Evolutionary conservation across 257 asterid genomes (phyloP), one percentile per base, ranked within the genome.

Genomic region (Solanum okadae): DNA sequence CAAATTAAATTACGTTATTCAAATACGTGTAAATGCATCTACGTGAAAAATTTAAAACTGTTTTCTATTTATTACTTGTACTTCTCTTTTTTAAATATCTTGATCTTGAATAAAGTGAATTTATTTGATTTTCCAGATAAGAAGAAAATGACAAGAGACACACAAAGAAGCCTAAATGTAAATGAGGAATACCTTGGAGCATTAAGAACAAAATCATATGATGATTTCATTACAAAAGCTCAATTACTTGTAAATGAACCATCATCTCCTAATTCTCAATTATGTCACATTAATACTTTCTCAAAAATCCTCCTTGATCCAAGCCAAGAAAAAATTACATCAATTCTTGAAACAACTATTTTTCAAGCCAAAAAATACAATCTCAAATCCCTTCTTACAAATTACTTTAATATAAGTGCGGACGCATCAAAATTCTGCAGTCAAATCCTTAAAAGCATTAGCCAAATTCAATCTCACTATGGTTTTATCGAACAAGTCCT

Each of bases 131-230:
- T 89, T 91, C 86, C 94, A 95, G 98, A 90, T 79, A 91, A 88
- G 46, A 89, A 86, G 85, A 89, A 90, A 85, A 87, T 59, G 86
- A 49, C 38, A 35, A 88, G 49, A 65, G 91, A 77, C 13, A 59
- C 90, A 14, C n/a, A 83, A 10, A 88, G 65, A 89, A 87, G 83
- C 88, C 86, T 90, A 25, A 89, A 90, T 59, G 92, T 95, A 12
- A 93, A 94, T n/a, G 97, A 95, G 10, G 98, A 96, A 83, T 96
- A 95, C 70, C 93, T 95, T 3, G 89, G 94, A 35, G 97, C 94
- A 10, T 88, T 94, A 6, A 88, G 97, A 86, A 94, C 97, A 83
- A 94, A 94, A 91, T 95, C 98, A 31, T 95, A 87, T n/a, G 93
- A 92, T 2, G 95, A 95, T 37, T 94, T 94, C 91, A 92, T 94